Percentiles rank a stretch among this genome's conserved stretches.
These are phyloP conservation scores for Backusella tarrabulga DNA, from an alignment of 192 early-diverging fungal species.

Conservation along the genomic window DNA sequence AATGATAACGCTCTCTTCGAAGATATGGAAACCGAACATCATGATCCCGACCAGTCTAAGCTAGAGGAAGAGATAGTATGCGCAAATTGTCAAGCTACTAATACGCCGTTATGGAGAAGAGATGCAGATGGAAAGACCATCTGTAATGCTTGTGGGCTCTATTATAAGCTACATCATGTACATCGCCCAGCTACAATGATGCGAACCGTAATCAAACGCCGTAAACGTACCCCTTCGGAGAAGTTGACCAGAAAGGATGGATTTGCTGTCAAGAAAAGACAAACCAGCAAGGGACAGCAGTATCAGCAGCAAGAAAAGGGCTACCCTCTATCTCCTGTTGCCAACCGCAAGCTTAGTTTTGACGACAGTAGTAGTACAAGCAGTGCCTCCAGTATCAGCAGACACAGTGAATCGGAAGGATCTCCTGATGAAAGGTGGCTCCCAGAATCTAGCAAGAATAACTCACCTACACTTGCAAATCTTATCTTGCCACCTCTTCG, in stretches of 20 bases:
- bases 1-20: not conserved
- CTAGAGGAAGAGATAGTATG: conserved; percentile 32
- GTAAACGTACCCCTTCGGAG: conserved; percentile 40
- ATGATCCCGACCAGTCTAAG: not conserved
- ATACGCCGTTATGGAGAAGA: conserved; percentile 76
- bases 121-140: conserved; percentile 68
- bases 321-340: not conserved
- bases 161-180: conserved; percentile 77
- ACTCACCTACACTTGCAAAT: not conserved
- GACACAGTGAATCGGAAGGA: not conserved
- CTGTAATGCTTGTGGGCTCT: conserved; percentile 93
- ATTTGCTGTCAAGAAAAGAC: not conserved
- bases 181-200: conserved; percentile 73
- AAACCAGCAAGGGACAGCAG: not conserved
- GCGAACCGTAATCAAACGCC: conserved; percentile 64
- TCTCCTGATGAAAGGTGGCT: not conserved
- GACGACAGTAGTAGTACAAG: not conserved
- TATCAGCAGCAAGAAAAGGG: not conserved
- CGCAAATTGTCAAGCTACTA: conserved; percentile 70
- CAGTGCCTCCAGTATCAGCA: conserved; percentile 12
- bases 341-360: not conserved
- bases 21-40: not conserved
- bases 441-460: not conserved
- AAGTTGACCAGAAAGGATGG: conserved; percentile 4
- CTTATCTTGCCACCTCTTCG: not conserved